phyloP scores from a whole-genome alignment of 768 basidiomycete species.

The Pleurotus sapidus region DNA sequence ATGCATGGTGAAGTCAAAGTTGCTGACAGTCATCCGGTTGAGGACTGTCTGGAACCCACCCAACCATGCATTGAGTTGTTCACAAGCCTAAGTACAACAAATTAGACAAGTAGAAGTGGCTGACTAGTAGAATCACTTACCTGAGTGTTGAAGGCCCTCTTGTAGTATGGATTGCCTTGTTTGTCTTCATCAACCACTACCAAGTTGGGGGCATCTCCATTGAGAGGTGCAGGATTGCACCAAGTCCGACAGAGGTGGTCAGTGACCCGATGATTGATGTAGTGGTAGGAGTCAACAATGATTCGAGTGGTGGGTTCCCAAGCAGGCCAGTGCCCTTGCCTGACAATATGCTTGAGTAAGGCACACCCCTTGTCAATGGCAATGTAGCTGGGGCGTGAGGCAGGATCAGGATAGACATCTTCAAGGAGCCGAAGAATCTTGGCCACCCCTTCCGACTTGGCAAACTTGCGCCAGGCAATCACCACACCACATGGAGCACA shows the following conservation, averaged over 20 bases:
- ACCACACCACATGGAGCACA: slow-evolving; percentile 20
- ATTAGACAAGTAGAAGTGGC: slow-evolving; percentile 11
- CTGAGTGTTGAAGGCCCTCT: slow-evolving; percentile 24
- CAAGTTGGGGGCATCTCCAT: slow-evolving; percentile 27
- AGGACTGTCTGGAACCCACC: slow-evolving; percentile 27
- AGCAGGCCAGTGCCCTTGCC: slow-evolving; percentile 6
- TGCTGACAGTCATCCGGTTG: slow-evolving; percentile 19
- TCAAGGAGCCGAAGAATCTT: slow-evolving; percentile 18
- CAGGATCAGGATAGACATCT: slow-evolving; percentile 16
- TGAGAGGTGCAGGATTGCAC: slow-evolving; percentile 27
- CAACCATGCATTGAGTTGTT: slow-evolving; percentile 30
- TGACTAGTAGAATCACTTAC: slow-evolving; percentile 12
- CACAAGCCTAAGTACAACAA: slow-evolving; percentile 18
- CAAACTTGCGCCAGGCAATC: slow-evolving; percentile 26
- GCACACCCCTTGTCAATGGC: slow-evolving; percentile 24
- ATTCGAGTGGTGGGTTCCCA: slow-evolving; percentile 16
- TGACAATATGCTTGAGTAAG: slow-evolving; percentile 9
- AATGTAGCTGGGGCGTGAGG: slow-evolving; percentile 17
- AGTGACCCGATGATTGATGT: slow-evolving; percentile 20
- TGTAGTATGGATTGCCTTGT: slow-evolving; percentile 16
- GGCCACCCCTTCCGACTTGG: slow-evolving; percentile 21
- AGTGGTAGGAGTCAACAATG: slow-evolving; percentile 22
- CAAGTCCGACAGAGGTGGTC: slow-evolving; percentile 24
- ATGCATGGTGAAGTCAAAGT: slow-evolving; percentile 15
- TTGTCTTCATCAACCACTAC: slow-evolving; percentile 18